Base-by-base conservation (phyloP, 2,329 filamentous ascomycete species). In the Fusarium anguioides region DNA sequence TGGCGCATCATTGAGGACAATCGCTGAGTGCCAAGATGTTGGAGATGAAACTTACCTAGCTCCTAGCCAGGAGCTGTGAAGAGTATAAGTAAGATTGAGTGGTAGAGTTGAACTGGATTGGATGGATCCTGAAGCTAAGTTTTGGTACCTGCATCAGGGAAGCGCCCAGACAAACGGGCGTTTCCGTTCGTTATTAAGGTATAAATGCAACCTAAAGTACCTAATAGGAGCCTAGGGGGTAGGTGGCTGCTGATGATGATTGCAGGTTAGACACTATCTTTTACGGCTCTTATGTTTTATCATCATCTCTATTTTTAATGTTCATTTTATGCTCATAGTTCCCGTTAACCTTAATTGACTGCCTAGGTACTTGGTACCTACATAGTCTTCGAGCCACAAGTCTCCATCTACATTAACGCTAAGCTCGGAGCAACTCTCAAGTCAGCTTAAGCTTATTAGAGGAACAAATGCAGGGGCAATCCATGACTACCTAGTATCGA, bases 11-110 rank as follows among this genome's bases (percentile, higher is more conserved):
- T 60, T 55, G 14, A 23, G 42, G 47, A 37, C 35, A 52, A 39
- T 47, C 29, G 24, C 26, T 37, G 62, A 52, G 45, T 49, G 66
- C 66, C 66, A 69, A 69, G 66, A 56, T 45, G 11, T 10, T 57
- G 52, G 56, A 69, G 48, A 62, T 66, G 66, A 69, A 69, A 69
- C 66, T 8, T 24, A 46, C 29, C 29, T 31, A 26, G 24, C 6
- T 6, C 10, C 24, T 6, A 15, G 57, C 31, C 23, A 24, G 31
- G 56, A 35, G 46, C 6, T n/a, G 26, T 49, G 24, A 49, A 27
- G 46, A 10, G 15, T 63, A 44, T 54, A 52, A 45, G 55, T 44
- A 60, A 35, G 58, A 51, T 60, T 60, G 55, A 41, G n/a, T 60
- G 46, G 17, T 17, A 17, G 50, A 20, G 37, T 18, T 24, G 33